A percentile compares a stretch with the other conserved stretches of the same genome.
phyloP scores from a whole-genome alignment of 2,329 filamentous ascomycete genomes.

The Allantophomopsis cytisporea region DNA sequence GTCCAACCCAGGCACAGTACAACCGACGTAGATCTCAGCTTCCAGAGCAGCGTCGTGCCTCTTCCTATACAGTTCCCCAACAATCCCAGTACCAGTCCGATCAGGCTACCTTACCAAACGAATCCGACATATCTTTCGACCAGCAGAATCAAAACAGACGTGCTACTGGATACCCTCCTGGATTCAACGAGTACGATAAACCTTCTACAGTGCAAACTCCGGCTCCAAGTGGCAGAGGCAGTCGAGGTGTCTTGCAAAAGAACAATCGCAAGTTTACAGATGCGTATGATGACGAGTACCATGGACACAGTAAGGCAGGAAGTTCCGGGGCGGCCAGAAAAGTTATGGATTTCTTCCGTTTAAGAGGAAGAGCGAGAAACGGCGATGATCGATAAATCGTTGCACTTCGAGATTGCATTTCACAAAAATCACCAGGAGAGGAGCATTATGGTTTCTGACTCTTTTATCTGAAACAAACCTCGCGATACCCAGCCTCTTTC shows the following conservation, averaged over 20 bases:
- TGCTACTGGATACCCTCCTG: slow-evolving; percentile 8
- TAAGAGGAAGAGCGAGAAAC: slow-evolving; percentile 64
- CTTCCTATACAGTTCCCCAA: slow-evolving; percentile 7
- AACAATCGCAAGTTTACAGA: slow-evolving; percentile 77
- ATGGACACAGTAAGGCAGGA: slow-evolving; percentile 51
- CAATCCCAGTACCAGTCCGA: background rate
- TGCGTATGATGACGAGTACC: slow-evolving; percentile 67
- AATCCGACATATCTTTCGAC: slow-evolving; percentile 16
- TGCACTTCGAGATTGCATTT: no score
- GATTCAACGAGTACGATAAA: slow-evolving; percentile 12
- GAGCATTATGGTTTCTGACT: no score
- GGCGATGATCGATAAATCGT: slow-evolving; percentile 23
- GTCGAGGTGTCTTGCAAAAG: slow-evolving; percentile 59
- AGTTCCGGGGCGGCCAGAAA: slow-evolving; percentile 78
- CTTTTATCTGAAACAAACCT: no score
- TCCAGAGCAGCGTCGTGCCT: slow-evolving; percentile 11
- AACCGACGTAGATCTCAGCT: slow-evolving; percentile 17
- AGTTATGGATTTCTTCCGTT: slow-evolving; percentile 97
- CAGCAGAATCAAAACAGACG: slow-evolving; percentile 8
- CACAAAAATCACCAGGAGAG: no score
- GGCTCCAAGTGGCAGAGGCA: slow-evolving; percentile 20
- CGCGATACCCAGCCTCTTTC: no score
- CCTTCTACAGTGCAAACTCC: slow-evolving; percentile 7
- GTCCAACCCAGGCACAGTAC: slow-evolving; percentile 26
- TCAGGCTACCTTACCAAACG: slow-evolving; percentile 11